Evolutionary conservation across 306 rosid species (phyloP), one percentile per base, ranked within the genome.

Genomic region (Inga oerstediana): DNA sequence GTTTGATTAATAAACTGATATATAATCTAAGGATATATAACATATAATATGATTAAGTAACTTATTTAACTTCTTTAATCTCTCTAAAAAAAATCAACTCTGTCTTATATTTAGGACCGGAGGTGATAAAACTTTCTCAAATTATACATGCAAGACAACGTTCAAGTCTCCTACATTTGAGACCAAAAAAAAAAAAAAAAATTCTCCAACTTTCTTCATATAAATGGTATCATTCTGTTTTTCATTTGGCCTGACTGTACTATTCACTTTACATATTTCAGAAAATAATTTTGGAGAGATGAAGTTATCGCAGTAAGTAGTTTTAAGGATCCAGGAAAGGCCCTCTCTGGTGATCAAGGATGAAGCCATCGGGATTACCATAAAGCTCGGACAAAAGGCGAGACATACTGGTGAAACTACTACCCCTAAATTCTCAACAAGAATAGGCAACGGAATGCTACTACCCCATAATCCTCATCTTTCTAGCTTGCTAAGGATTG

Each of bases 401-500:
- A 10, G 61, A 12, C 6, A 54, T 6, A 15, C 15, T 35, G 68
- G 76, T 81, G 51, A 59, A 15, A 2, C 46, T 44, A 10, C 12
- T 8, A 76, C 59, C 80, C 76, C 44, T 20, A 30, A 77, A 76
- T 66, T 66, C 68, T 75, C 5, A 14, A 62, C 35, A 61, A 72
- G 48, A 68, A 41, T 12, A 76, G 75, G 78, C 72, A 46, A 66
- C 43, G 17, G 22, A 61, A 77, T 44, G 68, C 41, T 86, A 61
- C 70, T 44, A 45, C 48, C 83, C 80, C 61, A 86, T 45, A 62
- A 44, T 86, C 80, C 61, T 87, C 89, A 93, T 89, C 91, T 92
- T 88, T 95, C 98, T 9, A 95, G 92, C 89, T 92, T 96, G 91
- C 99, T 94, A 54, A 96, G 84, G 78, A 96, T 71, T 83, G 97